phyloP scores from a whole-genome alignment of 2,329 filamentous ascomycete genomes.

The Bisporella sp. region DNA sequence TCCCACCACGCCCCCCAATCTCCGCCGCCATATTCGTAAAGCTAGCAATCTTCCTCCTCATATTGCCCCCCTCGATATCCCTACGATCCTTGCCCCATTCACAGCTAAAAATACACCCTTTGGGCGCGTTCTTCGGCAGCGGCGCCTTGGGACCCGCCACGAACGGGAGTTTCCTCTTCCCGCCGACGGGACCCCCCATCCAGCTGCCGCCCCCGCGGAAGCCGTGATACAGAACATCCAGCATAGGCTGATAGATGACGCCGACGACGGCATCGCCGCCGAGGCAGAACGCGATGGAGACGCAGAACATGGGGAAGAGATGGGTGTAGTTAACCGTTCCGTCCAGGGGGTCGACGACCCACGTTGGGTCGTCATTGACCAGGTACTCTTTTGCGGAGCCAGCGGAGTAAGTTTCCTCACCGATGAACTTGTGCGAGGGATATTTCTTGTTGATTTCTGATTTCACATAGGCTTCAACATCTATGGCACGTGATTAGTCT shows the following conservation, averaged over 20 bases:
- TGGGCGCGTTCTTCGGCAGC: conserved; percentile 56
- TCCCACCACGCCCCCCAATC: conserved; percentile 51
- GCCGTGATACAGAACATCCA: conserved; percentile 62
- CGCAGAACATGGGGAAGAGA: conserved; percentile 74
- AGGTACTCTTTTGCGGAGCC: conserved; percentile 62
- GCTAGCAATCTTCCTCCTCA: conserved; percentile 65
- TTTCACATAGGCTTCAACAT: conserved; percentile 66
- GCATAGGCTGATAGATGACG: conserved; percentile 65
- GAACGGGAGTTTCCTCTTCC: conserved; percentile 59
- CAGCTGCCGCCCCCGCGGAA: conserved; percentile 61
- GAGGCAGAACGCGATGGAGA: conserved; percentile 65
- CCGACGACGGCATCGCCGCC: conserved; percentile 56
- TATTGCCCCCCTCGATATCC: conserved; percentile 58
- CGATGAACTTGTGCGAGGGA: conserved; percentile 66
- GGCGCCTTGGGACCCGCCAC: conserved; percentile 55
- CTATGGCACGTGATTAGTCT: conserved; percentile 31
- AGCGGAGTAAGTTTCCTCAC: conserved; percentile 70
- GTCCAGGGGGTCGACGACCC: conserved; percentile 72
- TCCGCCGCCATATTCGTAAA: conserved; percentile 72
- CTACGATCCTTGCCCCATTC: conserved; percentile 76
- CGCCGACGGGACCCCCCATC: conserved; percentile 7
- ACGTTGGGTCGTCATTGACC: conserved; percentile 57
- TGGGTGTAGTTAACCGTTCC: conserved; percentile 77
- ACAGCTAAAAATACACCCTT: conserved; percentile 64
- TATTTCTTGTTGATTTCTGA: conserved; percentile 50